Base-by-base conservation (phyloP, 495 filamentous ascomycete genomes). In the Podospora conica region DNA sequence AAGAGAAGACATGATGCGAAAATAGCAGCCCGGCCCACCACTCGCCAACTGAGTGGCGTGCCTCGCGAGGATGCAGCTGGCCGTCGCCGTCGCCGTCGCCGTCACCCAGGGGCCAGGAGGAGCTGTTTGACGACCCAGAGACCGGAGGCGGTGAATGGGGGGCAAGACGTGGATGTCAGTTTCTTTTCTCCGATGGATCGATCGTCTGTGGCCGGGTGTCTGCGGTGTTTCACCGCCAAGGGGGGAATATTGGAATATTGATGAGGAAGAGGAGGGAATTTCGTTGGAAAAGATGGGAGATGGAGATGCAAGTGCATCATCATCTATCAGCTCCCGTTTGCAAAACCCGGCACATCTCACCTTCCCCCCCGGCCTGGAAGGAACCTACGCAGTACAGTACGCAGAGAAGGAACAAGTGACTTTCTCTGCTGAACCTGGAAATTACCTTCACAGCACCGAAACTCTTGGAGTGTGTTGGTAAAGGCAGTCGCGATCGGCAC, bases 21-120 rank as follows among this genome's bases (percentile, higher is more conserved):
- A 63, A 63, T 63, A 63, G 61, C 61, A 63, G 25, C 27, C 18
- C 28, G 18, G 40, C 20, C 61, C 53, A 56, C 53, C 61, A 24
- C 61, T 63, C 25, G 48, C 53, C 61, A 24, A 18, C 20, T 10
- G 22, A 23, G 24, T 20, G 40, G n/a, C 63, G 22, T 20, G 63
- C 54, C 54, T 64, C 63, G 63, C 55, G 54, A 57, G 28, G 55
- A 55, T 57, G 63, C 63, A 58, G 54, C 20, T 12, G 21, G 31
- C 63, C 63, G 63, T 28, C 21, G 24, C 23, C 40, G 28, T 22
- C 25, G 21, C 40, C 22, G 22, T 63, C 60, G 48, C 25, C 61
- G 55, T 55, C 61, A n/a, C 33, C 62, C 21, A 28, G 28, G 28
- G 40, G n/a, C 10, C 21, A 25, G 15, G 22, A 54, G 60, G 24